Conservation (phyloP, 1,284 basidiomycete genomes). For the Meripilus lineatus region DNA sequence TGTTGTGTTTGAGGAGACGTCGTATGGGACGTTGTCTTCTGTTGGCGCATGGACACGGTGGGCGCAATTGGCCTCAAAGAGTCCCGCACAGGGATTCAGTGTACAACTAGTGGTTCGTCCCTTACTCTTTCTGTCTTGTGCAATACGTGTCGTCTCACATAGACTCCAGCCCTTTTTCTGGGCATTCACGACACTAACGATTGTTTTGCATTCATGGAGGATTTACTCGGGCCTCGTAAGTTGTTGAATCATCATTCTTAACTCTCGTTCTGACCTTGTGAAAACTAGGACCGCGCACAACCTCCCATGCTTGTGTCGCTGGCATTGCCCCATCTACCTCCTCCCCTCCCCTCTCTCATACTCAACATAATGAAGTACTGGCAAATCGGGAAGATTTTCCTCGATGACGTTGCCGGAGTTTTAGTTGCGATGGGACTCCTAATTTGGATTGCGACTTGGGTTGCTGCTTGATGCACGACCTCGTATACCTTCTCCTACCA, state of each 20-base stretch:
- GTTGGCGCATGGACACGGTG: constrained; percentile 48
- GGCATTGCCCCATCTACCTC: constrained; percentile 59
- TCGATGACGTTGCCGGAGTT: constrained; percentile 64
- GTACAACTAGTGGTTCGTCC: constrained; percentile 51
- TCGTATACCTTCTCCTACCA: no score
- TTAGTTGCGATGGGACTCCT: constrained; percentile 61
- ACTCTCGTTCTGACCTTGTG: constrained; percentile 8
- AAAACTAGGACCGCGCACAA: constrained; percentile 56
- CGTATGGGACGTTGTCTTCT: constrained; percentile 14
- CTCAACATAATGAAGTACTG: constrained; percentile 59
- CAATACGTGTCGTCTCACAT: constrained; percentile 9
- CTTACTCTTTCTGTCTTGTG: neutral
- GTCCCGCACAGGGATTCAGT: constrained; percentile 32
- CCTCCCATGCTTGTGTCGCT: constrained; percentile 56
- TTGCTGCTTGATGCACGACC: no score
- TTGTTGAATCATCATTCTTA: constrained; percentile 13
- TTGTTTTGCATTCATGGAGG: constrained; percentile 62
- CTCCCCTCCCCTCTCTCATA: constrained; percentile 56
- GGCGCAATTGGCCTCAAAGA: constrained; percentile 42
- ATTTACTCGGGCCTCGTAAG: constrained; percentile 66
- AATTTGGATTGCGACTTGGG: constrained; percentile 50
- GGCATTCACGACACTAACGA: constrained; percentile 67
- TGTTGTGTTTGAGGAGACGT: constrained; percentile 28
- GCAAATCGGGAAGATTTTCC: constrained; percentile 55
- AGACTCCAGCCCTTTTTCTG: constrained; percentile 66